phyloP scores from a whole-genome alignment of 495 filamentous ascomycete genomes.

The Terfezia boudieri region DNA sequence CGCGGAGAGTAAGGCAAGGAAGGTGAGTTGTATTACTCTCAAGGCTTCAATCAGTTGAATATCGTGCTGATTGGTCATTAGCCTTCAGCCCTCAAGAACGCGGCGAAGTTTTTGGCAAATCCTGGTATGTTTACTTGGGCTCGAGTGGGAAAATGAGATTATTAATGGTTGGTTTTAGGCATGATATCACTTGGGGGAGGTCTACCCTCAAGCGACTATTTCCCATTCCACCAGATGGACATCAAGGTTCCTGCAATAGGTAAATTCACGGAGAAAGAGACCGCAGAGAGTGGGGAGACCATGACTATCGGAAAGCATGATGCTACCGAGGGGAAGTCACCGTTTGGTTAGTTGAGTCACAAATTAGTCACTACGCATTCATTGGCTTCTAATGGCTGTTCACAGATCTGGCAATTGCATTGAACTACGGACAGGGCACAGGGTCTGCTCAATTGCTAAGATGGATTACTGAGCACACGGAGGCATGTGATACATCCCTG shows the following conservation, averaged over 20 bases:
- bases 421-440: slow-evolving; percentile 76
- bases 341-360: slow-evolving; percentile 29
- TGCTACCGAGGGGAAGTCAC: slow-evolving; percentile 36
- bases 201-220: slow-evolving; percentile 69
- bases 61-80: slow-evolving; percentile 9
- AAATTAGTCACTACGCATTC: neutral
- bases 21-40: neutral
- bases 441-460: slow-evolving; percentile 71
- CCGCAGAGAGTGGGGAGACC: slow-evolving; percentile 28
- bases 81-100: slow-evolving; percentile 50
- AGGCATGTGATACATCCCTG: slow-evolving; percentile 23
- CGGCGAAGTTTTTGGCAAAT: slow-evolving; percentile 40
- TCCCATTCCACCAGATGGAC: slow-evolving; percentile 51
- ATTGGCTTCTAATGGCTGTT: slow-evolving; percentile 1
- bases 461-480: slow-evolving; percentile 84
- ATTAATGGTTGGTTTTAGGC: slow-evolving; percentile 24
- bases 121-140: slow-evolving; percentile 7
- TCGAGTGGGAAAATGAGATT: neutral
- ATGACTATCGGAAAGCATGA: slow-evolving; percentile 63
- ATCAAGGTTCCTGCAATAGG: slow-evolving; percentile 45
- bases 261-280: slow-evolving; percentile 45
- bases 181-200: slow-evolving; percentile 80
- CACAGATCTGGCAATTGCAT: slow-evolving; percentile 50
- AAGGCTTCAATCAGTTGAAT: neutral
- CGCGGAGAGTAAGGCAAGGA: slow-evolving; percentile 30